Base-by-base conservation (phyloP, 177 flowering plant species). In the Tripterygium wilfordii region DNA sequence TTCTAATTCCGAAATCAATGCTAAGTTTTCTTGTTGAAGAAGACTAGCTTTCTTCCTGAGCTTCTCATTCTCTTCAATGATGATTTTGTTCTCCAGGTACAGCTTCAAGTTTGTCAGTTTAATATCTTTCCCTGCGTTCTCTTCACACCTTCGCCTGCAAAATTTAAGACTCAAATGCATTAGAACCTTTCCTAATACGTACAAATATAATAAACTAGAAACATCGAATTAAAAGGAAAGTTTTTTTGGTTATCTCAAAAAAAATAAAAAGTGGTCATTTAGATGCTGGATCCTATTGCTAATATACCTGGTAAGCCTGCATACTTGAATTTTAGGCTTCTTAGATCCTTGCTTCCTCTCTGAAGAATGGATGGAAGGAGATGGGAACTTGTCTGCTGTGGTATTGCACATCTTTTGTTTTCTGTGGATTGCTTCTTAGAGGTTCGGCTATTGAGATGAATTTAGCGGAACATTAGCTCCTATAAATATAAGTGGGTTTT, bases 1-100 rank as follows among this genome's bases (percentile, higher is more conserved):
- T 45, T 73, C 67, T 13, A 80, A 38, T 50, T 79, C 68, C 22
- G 62, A 65, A 58, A 75, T 56, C 36, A 85, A 58, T 22, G 64
- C 72, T 30, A 51, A 64, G 49, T 81, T 86, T 56, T 89, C 95
- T 60, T 82, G 79, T 48, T 70, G 79, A 1, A 89, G 84, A 17
- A 77, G 64, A 20, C 42, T 35, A 22, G 89, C 97, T 48, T 63
- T 76, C 62, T 67, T 68, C 57, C 76, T 80, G 52, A 89, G 60
- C 67, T 68, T 82, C 61, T 79, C 84, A 55, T 89, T 89, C 66
- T 80, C 83, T 57, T 77, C 76, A 19, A 75, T 53, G n/a, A 89
- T 89, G 45, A 67, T 75, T 58, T 66, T 62, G 72, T 89, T 89
- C 69, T 80, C 81, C 77, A 78, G 54, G 53, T 72, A 82, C 28